These are phyloP conservation scores for Oryza meridionalis DNA, from an alignment of 176 grass and related monocot genomes.

Conservation along the genomic window DNA sequence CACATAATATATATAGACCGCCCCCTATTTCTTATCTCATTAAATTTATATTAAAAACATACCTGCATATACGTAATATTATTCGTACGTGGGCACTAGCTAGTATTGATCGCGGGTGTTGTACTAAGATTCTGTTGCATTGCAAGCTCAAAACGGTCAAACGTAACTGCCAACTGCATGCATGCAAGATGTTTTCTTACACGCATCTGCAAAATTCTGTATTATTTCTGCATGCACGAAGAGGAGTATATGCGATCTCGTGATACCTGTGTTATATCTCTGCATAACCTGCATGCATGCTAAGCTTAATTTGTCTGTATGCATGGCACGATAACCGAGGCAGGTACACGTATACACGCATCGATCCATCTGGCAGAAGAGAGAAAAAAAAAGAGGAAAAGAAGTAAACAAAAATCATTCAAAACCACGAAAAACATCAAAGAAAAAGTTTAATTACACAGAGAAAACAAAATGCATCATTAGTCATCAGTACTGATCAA, in stretches of 20 bases:
- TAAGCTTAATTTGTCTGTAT: not conserved
- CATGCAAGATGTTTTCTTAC: too few relatives aligned
- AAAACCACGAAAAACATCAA: not conserved
- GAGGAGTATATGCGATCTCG: not conserved
- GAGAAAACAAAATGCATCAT: not conserved
- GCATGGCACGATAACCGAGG: not conserved
- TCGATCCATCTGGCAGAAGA: not conserved
- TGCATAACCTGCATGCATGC: not conserved
- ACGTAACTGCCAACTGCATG: too few relatives aligned
- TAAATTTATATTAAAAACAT: too few relatives aligned
- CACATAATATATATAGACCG: too few relatives aligned
- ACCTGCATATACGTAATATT: too few relatives aligned
- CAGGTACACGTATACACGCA: not conserved
- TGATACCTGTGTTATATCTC: constrained; percentile 19
- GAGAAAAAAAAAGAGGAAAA: not conserved
- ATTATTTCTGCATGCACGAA: not conserved
- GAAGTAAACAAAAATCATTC: too few relatives aligned
- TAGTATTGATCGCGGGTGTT: too few relatives aligned
- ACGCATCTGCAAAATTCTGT: not conserved
- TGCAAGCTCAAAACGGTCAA: not conserved
- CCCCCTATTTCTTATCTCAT: too few relatives aligned
- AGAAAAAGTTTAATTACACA: not conserved
- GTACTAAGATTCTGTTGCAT: not conserved
- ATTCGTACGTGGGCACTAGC: too few relatives aligned
- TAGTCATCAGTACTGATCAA: not conserved